Evolutionary conservation across 116 monocot species (phyloP).

Genomic region (Dioscorea cayenensis): DNA sequence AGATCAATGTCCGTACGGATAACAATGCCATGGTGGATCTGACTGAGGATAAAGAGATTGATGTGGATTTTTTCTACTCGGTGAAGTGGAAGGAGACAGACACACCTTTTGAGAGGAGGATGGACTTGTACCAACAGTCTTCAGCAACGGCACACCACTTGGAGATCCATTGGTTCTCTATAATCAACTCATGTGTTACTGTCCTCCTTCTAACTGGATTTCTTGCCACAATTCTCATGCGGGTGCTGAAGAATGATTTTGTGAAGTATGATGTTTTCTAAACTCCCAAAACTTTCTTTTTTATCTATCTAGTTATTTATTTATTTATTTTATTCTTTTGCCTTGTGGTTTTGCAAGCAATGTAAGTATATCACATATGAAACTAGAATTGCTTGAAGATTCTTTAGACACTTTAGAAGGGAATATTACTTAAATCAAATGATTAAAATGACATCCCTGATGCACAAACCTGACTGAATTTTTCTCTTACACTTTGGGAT

Average conservation of each 20-base stretch:
- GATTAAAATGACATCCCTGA: no score
- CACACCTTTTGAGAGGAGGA: slow-evolving; percentile 55
- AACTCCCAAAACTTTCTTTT: no score
- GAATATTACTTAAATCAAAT: no score
- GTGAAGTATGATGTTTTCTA: slow-evolving; percentile 27
- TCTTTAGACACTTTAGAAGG: no score
- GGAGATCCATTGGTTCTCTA: slow-evolving; percentile 43
- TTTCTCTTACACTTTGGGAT: no score
- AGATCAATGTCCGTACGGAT: slow-evolving; percentile 43
- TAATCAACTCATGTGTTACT: slow-evolving; percentile 32
- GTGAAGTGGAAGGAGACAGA: slow-evolving; percentile 54
- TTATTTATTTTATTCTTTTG: no score
- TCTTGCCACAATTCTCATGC: slow-evolving; percentile 28
- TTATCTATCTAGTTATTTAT: no score
- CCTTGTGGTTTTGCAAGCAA: no score
- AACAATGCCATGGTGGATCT: slow-evolving; percentile 41
- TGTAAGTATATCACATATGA: no score
- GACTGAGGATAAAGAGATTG: slow-evolving; percentile 47
- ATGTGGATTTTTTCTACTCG: slow-evolving; percentile 49
- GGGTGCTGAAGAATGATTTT: slow-evolving; percentile 39
- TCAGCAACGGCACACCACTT: slow-evolving; percentile 28
- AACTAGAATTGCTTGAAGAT: no score
- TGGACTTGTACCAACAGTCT: slow-evolving; percentile 55
- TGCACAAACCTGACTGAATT: no score
- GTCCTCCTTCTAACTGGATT: slow-evolving; percentile 31